A percentile compares a stretch with the other conserved stretches of the same genome.
Evolutionary conservation across 2,329 filamentous ascomycete species (phyloP).

Genomic region (Phyllosticta citriasiana): DNA sequence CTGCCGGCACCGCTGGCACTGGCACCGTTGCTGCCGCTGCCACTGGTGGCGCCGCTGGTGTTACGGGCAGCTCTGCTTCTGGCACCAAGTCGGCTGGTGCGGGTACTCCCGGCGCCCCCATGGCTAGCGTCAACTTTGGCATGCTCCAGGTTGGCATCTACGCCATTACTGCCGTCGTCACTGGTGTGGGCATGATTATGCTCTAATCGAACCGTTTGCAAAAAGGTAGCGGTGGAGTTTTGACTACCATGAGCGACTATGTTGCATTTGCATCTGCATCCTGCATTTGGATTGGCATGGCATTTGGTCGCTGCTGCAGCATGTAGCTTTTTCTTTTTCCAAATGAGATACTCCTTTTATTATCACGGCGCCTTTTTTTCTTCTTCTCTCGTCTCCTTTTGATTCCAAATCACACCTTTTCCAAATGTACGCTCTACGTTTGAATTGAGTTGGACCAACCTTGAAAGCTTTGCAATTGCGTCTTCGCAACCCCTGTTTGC

Average conservation of each 20-base stretch:
- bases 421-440: neutral
- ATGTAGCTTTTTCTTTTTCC: neutral
- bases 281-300: neutral
- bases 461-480: neutral
- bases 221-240: conserved; percentile 1
- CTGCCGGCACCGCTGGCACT: conserved; percentile 53
- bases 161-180: conserved; percentile 38
- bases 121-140: conserved; percentile 37
- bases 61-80: conserved; percentile 16
- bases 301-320: neutral
- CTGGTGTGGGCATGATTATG: conserved; percentile 46
- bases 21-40: conserved; percentile 44
- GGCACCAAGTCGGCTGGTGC: conserved; percentile 18
- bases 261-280: conserved; percentile 1
- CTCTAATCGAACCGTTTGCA: conserved; percentile 29
- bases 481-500: neutral
- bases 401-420: neutral
- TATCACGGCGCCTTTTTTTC: neutral
- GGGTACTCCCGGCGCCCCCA: conserved; percentile 33
- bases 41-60: conserved; percentile 26
- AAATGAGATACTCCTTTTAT: conserved; percentile 8
- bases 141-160: conserved; percentile 41
- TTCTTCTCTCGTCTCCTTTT: neutral
- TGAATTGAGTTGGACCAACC: neutral
- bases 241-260: neutral